These are phyloP conservation scores for Pseudozyma flocculosa DNA, from an alignment of 1,284 basidiomycete species.

Conservation along the genomic window DNA sequence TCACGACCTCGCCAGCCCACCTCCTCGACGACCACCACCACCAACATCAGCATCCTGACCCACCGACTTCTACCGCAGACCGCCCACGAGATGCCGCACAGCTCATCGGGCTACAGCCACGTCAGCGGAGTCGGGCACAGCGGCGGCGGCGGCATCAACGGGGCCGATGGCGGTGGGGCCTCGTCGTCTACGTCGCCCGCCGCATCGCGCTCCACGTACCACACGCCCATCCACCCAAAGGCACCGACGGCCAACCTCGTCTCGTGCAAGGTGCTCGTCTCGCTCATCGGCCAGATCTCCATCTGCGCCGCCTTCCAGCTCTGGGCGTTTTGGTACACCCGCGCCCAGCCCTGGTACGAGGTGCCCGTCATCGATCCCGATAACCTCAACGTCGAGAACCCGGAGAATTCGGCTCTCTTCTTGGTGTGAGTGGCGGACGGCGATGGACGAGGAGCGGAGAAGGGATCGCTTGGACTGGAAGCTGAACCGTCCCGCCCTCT, in stretches of 20 bases:
- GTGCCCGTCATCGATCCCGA: conserved; percentile 68
- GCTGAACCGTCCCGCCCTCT: no score
- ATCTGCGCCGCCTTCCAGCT: conserved; percentile 82
- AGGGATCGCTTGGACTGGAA: no score
- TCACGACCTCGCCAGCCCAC: no score
- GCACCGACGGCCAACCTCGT: conserved; percentile 94
- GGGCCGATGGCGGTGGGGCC: no score
- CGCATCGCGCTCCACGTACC: background rate
- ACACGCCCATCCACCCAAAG: conserved; percentile 69
- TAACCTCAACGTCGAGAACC: conserved; percentile 85
- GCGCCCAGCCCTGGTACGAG: conserved; percentile 77
- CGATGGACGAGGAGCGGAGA: no score
- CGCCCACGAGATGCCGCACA: no score
- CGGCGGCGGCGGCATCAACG: no score
- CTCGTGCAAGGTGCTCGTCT: conserved; percentile 90
- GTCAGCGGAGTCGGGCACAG: no score
- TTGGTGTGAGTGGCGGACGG: conserved; percentile 64
- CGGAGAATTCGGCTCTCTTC: conserved; percentile 90
- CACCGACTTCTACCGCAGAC: no score
- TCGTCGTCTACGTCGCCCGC: background rate
- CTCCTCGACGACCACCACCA: no score
- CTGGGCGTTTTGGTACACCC: conserved; percentile 86
- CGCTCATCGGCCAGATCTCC: conserved; percentile 88
- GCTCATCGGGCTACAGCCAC: no score
- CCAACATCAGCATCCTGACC: no score